These are phyloP conservation scores for Leishmania arabica DNA, from an alignment of 208 protist species.

Conservation along the genomic window DNA sequence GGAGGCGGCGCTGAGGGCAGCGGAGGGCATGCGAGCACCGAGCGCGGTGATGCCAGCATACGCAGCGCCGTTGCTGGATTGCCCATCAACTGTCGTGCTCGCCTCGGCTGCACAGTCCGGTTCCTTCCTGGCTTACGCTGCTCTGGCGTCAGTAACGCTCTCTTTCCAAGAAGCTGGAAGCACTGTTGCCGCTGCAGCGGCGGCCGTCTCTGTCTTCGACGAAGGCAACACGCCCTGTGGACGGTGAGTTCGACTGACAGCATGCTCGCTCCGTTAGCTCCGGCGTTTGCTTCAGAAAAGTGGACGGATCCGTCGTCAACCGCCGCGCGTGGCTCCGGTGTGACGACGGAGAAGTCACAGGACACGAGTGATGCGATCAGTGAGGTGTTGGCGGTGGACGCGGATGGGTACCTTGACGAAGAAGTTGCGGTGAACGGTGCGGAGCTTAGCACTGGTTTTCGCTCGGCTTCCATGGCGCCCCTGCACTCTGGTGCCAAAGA, in stretches of 20 bases:
- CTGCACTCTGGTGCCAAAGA: neutral
- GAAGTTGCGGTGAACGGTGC: conserved; percentile 10
- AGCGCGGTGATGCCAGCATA: neutral
- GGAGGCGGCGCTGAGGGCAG: conserved; percentile 27
- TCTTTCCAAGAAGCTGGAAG: neutral
- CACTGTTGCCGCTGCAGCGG: neutral
- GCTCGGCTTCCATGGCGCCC: neutral
- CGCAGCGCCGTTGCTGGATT: conserved; percentile 6
- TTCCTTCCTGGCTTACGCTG: neutral
- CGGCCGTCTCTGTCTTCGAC: neutral
- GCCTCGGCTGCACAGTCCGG: neutral
- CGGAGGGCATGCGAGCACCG: conserved; percentile 8
- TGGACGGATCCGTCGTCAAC: neutral
- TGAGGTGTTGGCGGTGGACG: neutral
- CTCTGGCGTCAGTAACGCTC: neutral
- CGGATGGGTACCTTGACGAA: conserved; percentile 1
- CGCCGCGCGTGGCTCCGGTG: neutral
- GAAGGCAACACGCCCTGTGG: neutral
- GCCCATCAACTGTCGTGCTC: neutral
- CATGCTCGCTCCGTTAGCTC: neutral
- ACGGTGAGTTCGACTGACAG: neutral
- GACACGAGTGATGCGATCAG: neutral
- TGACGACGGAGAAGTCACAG: neutral
- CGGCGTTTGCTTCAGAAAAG: neutral
- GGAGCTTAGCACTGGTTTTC: neutral